Percentiles rank a stretch among this genome's conserved stretches.
Conservation (phyloP, 768 basidiomycete species). For the Amanita rubescens region DNA sequence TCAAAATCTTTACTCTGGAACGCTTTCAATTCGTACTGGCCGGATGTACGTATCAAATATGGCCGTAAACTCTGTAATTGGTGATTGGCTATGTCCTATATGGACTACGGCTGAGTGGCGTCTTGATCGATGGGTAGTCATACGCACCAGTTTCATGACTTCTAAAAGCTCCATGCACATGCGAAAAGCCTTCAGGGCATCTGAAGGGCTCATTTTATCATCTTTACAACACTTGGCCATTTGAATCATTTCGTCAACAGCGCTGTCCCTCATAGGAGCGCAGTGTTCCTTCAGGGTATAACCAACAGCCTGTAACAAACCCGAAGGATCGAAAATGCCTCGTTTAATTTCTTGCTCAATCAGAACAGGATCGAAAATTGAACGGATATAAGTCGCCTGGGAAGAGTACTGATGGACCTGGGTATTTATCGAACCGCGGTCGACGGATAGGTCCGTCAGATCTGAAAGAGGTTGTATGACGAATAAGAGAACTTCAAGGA, state of each 20-base stretch:
- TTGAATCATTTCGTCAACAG: slow-evolving; percentile 78
- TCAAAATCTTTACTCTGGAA: slow-evolving; percentile 53
- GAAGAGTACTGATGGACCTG: slow-evolving; percentile 57
- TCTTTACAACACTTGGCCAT: slow-evolving; percentile 55
- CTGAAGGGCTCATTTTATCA: slow-evolving; percentile 45
- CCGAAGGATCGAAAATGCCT: slow-evolving; percentile 69
- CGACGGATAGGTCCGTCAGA: slow-evolving; percentile 52
- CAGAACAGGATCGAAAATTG: slow-evolving; percentile 73
- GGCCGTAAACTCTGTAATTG: slow-evolving; percentile 89
- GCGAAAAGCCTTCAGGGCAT: slow-evolving; percentile 67
- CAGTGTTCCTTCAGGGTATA: slow-evolving; percentile 83
- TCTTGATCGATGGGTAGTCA: slow-evolving; percentile 13
- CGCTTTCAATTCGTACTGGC: slow-evolving; percentile 70
- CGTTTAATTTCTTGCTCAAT: slow-evolving; percentile 79
- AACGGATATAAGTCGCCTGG: slow-evolving; percentile 59
- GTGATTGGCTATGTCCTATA: slow-evolving; percentile 92
- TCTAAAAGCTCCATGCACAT: slow-evolving; percentile 88
- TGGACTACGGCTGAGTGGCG: slow-evolving; percentile 13
- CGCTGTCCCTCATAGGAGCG: slow-evolving; percentile 85
- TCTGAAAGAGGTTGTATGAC: slow-evolving; percentile 78
- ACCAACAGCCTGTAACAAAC: slow-evolving; percentile 73
- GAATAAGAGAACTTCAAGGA: slow-evolving; percentile 73
- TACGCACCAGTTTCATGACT: slow-evolving; percentile 88
- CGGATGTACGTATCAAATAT: slow-evolving; percentile 75
- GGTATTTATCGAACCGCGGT: slow-evolving; percentile 49